Evolutionary conservation across 2,329 filamentous ascomycete species (phyloP), one percentile per base, ranked within the genome.

Genomic region (Trichoderma simmonsii): DNA sequence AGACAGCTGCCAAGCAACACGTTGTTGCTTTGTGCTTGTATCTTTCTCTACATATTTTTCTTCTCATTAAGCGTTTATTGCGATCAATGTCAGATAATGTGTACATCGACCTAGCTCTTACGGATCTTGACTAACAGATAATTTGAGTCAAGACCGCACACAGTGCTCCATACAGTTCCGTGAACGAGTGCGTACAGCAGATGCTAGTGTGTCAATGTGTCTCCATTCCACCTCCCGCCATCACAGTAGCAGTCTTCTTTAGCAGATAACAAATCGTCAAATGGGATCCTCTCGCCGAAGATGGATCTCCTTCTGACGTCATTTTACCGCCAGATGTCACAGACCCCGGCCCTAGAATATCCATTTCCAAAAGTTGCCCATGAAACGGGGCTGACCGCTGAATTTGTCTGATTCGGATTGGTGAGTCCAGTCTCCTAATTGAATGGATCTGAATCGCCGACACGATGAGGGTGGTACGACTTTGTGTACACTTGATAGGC

Each of bases 271-370:
- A 43, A 21, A 48, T 9, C 18, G 43, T 48, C 43, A 48, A 21
- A 21, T 48, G 18, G 18, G 43, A 48, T 48, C 43, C 9, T 48
- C n/a, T 21, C 60, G 48, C 36, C 59, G 48, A 12, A 64, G 15
- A 71, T 56, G 21, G 30, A 64, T 26, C 48, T 62, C 26, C 34
- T 21, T 54, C 26, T 71, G 68, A 64, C 68, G 60, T 71, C 68
- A 71, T 71, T 18, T 64, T 43, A 32, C n/a, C 51, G 48, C 30
- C 30, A 36, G 24, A 63, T 71, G 68, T 71, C 56, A 71, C 48
- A 18, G 60, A 43, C 68, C 60, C 68, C 21, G 30, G 48, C 28
- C 32, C 12, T 32, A 21, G 15, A 54, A 65, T 30, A 65, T 21
- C 43, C 43, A 48, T 48, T 48, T 51, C 39, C 26, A 59, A 43